Percentiles rank a stretch among this genome's conserved stretches.
phyloP scores from a whole-genome alignment of 225 moss, liverwort and hornwort species.

The Asterella californica region DNA sequence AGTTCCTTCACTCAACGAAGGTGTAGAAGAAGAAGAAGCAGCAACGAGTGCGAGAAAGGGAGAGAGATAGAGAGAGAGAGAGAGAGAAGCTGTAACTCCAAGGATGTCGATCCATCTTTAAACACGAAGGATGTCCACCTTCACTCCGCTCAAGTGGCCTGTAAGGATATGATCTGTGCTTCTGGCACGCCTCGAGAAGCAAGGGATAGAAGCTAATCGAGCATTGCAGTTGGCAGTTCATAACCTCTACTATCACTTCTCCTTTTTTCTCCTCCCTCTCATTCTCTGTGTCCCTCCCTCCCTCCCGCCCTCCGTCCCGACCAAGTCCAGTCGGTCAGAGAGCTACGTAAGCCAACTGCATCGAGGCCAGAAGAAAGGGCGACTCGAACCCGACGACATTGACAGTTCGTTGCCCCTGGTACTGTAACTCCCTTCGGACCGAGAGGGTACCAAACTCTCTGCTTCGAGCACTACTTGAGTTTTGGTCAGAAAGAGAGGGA shows the following conservation, averaged over 20 bases:
- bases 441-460: neutral
- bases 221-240: slow-evolving; percentile 2
- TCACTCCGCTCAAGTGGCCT: neutral
- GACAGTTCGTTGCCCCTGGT: neutral
- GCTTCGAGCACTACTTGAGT: neutral
- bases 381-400: neutral
- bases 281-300: neutral
- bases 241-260: neutral
- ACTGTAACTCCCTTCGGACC: neutral
- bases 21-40: too few relatives aligned
- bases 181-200: too few relatives aligned
- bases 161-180: slow-evolving; percentile 1
- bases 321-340: neutral
- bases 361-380: neutral
- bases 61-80: neutral
- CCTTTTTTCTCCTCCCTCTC: neutral
- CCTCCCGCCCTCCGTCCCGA: neutral
- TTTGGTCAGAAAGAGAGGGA: neutral
- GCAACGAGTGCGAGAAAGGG: neutral
- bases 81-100: too few relatives aligned
- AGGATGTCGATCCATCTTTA: too few relatives aligned
- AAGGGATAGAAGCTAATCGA: neutral
- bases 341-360: neutral
- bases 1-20: neutral
- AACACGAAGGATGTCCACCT: neutral